Evolutionary conservation across 2,329 filamentous ascomycete genomes (phyloP), one percentile per base, ranked within the genome.

Genomic region (Westerdykella aurantiaca): DNA sequence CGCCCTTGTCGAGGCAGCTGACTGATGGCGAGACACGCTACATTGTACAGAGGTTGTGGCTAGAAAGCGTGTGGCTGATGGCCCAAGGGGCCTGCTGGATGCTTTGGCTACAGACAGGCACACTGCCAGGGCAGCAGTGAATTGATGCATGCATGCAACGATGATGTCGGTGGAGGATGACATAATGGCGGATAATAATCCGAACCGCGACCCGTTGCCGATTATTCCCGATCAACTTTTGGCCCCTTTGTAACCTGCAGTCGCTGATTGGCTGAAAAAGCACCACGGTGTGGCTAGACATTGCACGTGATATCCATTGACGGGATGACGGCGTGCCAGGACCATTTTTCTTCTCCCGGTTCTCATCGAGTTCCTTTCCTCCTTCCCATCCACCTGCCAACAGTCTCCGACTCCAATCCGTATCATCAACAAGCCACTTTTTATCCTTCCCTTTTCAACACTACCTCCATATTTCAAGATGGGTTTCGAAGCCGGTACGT

Each of bases 401-500:
- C 34, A 38, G n/a, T 3, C 29, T 38, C 37, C 14, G 13, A 22
- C 37, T 35, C 38, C 48, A 49, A 38, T 49, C 47, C 37, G 45
- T 46, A 46, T 43, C 44, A 39, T 43, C 46, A 45, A 35, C 21
- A 29, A 12, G 11, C 10, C 25, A 29, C 3, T 29, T 29, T 12
- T 29, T 29, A 29, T 9, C 25, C 11, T 12, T 12, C 4, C 25
- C 10, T 29, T 9, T 49, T 45, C 42, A 44, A 42, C 40, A 22
- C 35, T 37, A 44, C 34, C 35, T 39, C 35, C 3, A 35, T 35
- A 44, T 49, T n/a, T 54, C 63, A 67, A 47, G 62, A 69, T 69
- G 66, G 65, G 64, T 60, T 64, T 65, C 61, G 63, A 64, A 54
- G 43, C 53, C 41, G 66, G 66, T 69, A 67, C 44, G 66, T 66